phyloP scores from a whole-genome alignment of 352 stramenopile species.

The Pseudoperonospora humuli region DNA sequence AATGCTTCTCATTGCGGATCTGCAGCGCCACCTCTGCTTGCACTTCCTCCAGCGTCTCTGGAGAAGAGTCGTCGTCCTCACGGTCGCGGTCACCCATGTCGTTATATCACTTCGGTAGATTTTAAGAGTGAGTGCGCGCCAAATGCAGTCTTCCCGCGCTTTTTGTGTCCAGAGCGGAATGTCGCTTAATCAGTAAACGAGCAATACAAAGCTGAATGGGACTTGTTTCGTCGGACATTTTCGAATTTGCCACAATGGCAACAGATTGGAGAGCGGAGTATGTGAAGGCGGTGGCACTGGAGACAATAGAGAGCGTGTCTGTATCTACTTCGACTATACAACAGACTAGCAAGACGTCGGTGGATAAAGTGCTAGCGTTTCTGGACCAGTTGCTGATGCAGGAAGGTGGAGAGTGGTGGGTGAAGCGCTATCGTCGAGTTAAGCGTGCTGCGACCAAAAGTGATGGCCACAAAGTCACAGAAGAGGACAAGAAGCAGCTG shows the following conservation, averaged over 20 bases:
- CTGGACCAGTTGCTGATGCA: constrained; percentile 18
- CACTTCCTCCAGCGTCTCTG: constrained; percentile 17
- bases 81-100: constrained; percentile 30
- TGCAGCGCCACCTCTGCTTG: constrained; percentile 68
- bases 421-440: background rate
- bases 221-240: constrained; percentile 12
- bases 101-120: background rate
- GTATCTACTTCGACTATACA: background rate
- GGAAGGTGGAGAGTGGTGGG: constrained; percentile 29
- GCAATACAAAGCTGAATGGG: too few species aligned
- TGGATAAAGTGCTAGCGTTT: constrained; percentile 16
- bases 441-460: constrained; percentile 3
- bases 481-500: constrained; percentile 13
- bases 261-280: constrained; percentile 22
- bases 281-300: constrained; percentile 13
- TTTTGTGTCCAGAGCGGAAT: constrained; percentile 14
- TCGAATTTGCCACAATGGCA: background rate
- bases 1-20: constrained; percentile 71
- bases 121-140: constrained; percentile 15
- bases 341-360: constrained; percentile 3
- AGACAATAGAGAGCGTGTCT: constrained; percentile 1
- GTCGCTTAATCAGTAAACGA: background rate
- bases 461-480: constrained; percentile 2
- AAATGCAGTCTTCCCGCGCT: constrained; percentile 29
- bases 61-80: constrained; percentile 23